These are phyloP conservation scores for Mitragyna speciosa DNA, from an alignment of 257 asterid genomes.

Conservation along the genomic window DNA sequence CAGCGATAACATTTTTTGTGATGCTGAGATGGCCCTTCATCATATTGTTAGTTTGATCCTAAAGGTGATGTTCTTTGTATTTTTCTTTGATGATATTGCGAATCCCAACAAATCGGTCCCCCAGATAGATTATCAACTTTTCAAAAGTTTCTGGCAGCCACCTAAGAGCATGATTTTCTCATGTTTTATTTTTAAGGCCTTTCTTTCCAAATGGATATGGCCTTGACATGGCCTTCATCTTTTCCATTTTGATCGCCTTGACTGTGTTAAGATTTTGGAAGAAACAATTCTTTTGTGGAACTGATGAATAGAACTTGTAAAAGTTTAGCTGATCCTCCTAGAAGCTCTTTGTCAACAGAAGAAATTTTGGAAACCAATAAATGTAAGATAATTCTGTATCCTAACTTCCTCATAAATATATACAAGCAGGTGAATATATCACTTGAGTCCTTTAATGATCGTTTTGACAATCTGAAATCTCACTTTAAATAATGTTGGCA, in stretches of 20 bases:
- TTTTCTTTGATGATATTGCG: background rate
- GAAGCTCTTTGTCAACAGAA: background rate
- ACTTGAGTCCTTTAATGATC: background rate
- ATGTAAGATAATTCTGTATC: background rate
- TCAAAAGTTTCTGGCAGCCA: background rate
- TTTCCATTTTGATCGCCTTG: background rate
- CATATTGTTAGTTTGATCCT: slow-evolving; percentile 81
- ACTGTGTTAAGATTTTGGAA: too few species aligned
- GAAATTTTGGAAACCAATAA: background rate
- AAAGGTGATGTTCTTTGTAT: slow-evolving; percentile 45
- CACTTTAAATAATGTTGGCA: background rate
- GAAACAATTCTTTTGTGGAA: background rate
- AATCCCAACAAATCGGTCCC: too few species aligned
- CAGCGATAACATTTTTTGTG: slow-evolving; percentile 59
- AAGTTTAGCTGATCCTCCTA: background rate
- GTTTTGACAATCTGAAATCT: background rate
- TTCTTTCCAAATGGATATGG: background rate
- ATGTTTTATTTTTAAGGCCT: background rate
- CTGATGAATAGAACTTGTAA: background rate
- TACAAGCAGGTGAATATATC: background rate
- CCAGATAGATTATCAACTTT: background rate
- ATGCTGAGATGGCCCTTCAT: slow-evolving; percentile 97
- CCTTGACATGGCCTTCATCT: background rate
- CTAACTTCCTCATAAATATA: background rate
- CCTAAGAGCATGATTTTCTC: background rate